Base-by-base conservation (phyloP, 495 filamentous ascomycete species). In the Terfezia claveryi region DNA sequence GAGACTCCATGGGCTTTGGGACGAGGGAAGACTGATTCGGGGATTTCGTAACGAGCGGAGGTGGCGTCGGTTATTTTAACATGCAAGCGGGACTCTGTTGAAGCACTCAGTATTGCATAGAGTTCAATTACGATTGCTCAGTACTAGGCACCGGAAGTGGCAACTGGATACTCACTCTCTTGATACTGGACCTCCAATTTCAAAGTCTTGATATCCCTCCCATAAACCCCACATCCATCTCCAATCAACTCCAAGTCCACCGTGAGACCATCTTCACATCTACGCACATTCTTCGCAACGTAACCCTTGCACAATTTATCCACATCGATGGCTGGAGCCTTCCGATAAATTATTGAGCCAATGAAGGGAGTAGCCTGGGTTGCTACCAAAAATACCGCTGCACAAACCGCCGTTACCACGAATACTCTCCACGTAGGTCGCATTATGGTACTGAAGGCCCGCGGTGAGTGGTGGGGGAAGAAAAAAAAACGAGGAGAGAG, bases 31-130 rank as follows among this genome's bases (percentile, higher is more conserved):
- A 85, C 79, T 4, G 72, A 76, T 20, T 80, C 74, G 12, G 86
- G 85, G 17, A 94, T 77, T 65, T 91, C 82, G 61, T 88, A 94
- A 20, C 83, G 77, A 53, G 76, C 71, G 54, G 85, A 76, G n/a
- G 73, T 77, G 23, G 76, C 70, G 67, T 92, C 86, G 56, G 82
- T 77, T 55, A 94, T 88, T 63, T 83, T 79, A 59, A 92, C 81
- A 66, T 91, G 86, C 10, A 92, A 77, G 16, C 86, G 81, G 27
- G 74, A 72, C 41, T 82, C 83, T 87, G 41, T 20, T 14, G 17
- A 32, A 7, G 27, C 27, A 5, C 27, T 32, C 4, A 32, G 7
- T 32, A 32, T 32, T 32, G 27, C 27, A 32, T 32, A 5, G 4
- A 32, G 27, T 32, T 32, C 27, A 32, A 5, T 32, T 4, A 20